These are phyloP conservation scores for Exophiala bonariae DNA, from an alignment of 2,329 filamentous ascomycete species.

Conservation along the genomic window DNA sequence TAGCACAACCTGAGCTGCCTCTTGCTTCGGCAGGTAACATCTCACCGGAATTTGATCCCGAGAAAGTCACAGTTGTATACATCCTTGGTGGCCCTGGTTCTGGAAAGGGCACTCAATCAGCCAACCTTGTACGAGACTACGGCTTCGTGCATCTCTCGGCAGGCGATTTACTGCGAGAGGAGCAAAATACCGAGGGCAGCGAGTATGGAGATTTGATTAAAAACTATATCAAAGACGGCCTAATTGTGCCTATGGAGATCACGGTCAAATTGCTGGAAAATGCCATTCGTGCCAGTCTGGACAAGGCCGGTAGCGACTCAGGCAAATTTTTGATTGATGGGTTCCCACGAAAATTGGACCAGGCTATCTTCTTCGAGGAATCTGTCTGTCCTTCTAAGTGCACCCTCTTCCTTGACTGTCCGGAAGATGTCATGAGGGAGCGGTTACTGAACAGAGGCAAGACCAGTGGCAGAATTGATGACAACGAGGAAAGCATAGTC, in stretches of 20 bases:
- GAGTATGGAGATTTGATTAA: conserved; percentile 93
- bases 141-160: conserved; percentile 91
- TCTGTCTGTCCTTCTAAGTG: conserved; percentile 79
- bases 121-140: conserved; percentile 81
- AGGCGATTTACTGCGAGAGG: conserved; percentile 87
- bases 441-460: conserved; percentile 85
- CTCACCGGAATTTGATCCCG: conserved; percentile 70
- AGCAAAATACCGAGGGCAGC: conserved; percentile 82
- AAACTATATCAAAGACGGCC: conserved; percentile 88
- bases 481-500: conserved; percentile 92
- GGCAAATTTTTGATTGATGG: conserved; percentile 76
- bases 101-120: conserved; percentile 95
- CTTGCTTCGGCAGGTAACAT: conserved; percentile 52
- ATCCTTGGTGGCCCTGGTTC: conserved; percentile 94
- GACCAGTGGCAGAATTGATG: conserved; percentile 87
- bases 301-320: conserved; percentile 59
- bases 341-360: conserved; percentile 96
- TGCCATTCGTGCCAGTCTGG: conserved; percentile 67
- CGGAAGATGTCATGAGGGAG: conserved; percentile 82
- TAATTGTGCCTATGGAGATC: conserved; percentile 98
- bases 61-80: conserved; percentile 88
- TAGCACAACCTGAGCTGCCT: conserved; percentile 42
- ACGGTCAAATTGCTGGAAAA: conserved; percentile 92
- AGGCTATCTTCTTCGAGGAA: conserved; percentile 91
- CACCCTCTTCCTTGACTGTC: conserved; percentile 92